Base-by-base conservation (phyloP, 345 rosid species). In the Citropsis articulata region DNA sequence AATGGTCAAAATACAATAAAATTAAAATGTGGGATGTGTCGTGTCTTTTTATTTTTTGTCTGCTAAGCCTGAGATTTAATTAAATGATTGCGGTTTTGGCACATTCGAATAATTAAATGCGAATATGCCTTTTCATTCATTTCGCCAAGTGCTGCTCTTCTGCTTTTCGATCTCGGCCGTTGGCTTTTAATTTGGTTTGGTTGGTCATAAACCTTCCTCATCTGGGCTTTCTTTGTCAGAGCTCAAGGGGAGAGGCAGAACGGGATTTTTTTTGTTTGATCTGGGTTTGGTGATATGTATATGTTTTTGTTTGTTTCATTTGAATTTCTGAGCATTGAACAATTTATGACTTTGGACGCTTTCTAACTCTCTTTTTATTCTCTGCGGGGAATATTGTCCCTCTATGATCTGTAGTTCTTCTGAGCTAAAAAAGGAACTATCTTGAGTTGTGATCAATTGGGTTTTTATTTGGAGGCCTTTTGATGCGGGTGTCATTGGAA, bases 61-160 rank as follows among this genome's bases (percentile, higher is more conserved):
- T 9, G 75, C 61, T 36, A 63, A 22, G 59, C 22, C 50, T 71
- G 50, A 13, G 50, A 45, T 45, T 45, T 45, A 45, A 45, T 45
- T 63, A 19, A 75, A 21, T 53, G 71, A 53, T 33, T 9, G 18
- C 35, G 7, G 19, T 60, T 61, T 68, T 55, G 72, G 72, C 70
- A 73, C 81, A 72, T 78, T 79, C 80, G 68, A 74, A 73, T 50
- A 48, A 38, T 35, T 50, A 48, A 81, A 69, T 53, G 4, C 72
- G 85, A 81, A 83, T 83, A 86, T 83, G 80, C 88, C 69, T 70
- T 77, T 61, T 7, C 21, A 30, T 31, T 16, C 13, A 72, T 81
- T 77, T 22, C 68, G 1, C 69, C 79, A 81, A 75, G 79, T 59
- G 64, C 57, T 71, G 50, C 50, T 12, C 1, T 10, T 45, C 50